Conservation (phyloP, 2,329 filamentous ascomycete genomes). For the Ophiognomonia clavigignenti-juglandacearum region DNA sequence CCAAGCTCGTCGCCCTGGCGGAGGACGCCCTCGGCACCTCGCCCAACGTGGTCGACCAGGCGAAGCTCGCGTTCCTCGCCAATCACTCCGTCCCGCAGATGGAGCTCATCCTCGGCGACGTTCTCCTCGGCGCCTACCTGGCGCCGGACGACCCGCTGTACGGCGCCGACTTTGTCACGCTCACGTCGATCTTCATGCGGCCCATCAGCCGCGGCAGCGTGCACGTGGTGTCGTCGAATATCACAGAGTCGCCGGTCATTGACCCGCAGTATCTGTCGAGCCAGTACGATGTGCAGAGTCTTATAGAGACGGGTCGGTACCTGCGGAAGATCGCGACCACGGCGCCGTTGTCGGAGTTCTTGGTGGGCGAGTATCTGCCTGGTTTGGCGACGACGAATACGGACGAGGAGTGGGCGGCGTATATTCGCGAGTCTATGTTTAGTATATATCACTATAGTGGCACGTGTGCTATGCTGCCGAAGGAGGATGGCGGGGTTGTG, state of each 20-base stretch:
- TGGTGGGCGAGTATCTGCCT: constrained; percentile 30
- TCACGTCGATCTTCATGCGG: constrained; percentile 26
- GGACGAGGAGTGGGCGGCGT: constrained; percentile 18
- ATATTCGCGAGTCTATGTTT: neutral
- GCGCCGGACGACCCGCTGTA: constrained; percentile 24
- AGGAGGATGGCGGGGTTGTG: constrained; percentile 35
- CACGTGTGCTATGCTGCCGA: constrained; percentile 36
- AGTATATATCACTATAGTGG: constrained; percentile 31
- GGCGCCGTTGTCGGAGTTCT: constrained; percentile 26
- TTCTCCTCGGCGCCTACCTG: constrained; percentile 36
- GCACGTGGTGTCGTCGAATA: constrained; percentile 30
- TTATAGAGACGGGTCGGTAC: constrained; percentile 24
- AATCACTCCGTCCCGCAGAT: constrained; percentile 33
- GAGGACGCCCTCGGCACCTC: constrained; percentile 24
- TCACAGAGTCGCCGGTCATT: constrained; percentile 27
- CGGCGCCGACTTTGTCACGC: constrained; percentile 25
- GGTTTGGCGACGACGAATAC: constrained; percentile 19
- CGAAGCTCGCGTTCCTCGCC: constrained; percentile 35
- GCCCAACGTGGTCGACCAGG: constrained; percentile 27
- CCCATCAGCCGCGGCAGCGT: constrained; percentile 32
- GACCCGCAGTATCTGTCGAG: constrained; percentile 27
- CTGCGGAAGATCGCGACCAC: constrained; percentile 26
- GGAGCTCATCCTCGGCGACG: constrained; percentile 40
- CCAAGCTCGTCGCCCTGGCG: constrained; percentile 27
- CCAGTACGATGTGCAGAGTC: constrained; percentile 25